These are phyloP conservation scores for Eucalyptus erythrocorys DNA, from an alignment of 345 rosid species.

Conservation along the genomic window DNA sequence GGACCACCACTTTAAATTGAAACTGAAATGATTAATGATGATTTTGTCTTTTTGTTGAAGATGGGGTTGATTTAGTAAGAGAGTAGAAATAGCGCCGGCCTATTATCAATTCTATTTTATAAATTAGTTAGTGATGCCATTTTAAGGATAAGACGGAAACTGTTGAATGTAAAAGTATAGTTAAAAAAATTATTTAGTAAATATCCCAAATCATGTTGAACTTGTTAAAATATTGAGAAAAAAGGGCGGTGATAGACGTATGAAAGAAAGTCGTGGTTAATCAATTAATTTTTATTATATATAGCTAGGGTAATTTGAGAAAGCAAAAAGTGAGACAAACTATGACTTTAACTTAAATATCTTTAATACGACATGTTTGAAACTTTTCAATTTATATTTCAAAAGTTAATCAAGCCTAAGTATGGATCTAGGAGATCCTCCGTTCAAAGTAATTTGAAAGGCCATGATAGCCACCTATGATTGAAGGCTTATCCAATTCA, in stretches of 20 bases:
- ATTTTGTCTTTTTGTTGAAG: too few species aligned
- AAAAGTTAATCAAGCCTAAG: neutral
- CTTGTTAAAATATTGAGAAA: neutral
- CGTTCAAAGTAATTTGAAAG: neutral
- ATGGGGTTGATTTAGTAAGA: neutral
- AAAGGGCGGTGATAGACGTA: neutral
- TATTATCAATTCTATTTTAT: neutral
- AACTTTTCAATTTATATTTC: neutral
- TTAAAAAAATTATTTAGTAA: too few species aligned
- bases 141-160: too few species aligned
- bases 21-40: neutral
- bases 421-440: neutral
- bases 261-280: neutral
- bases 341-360: neutral
- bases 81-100: neutral
- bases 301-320: neutral
- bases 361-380: neutral
- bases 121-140: neutral
- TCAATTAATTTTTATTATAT: neutral
- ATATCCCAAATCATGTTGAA: neutral
- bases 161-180: too few species aligned
- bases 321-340: neutral
- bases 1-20: neutral
- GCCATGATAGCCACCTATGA: neutral
- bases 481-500: neutral